phyloP scores from a whole-genome alignment of 345 rosid genomes.

The Combretum micranthum region DNA sequence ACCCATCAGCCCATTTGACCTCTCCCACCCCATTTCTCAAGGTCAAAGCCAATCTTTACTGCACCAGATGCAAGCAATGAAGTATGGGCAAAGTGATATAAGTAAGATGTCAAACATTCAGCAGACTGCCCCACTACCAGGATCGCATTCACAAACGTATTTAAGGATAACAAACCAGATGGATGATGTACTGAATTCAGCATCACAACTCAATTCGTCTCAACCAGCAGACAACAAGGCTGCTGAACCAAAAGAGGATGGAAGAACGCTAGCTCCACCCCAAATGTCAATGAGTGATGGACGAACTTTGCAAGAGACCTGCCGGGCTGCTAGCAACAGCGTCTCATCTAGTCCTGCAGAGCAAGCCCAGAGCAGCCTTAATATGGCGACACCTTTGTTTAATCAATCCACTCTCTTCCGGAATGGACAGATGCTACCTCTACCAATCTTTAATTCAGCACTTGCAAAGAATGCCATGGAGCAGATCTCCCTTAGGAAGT shows the following conservation, averaged over 20 bases:
- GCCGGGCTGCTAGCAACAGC: conserved; percentile 17
- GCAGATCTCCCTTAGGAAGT: conserved; percentile 13
- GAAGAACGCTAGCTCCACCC: conserved; percentile 14
- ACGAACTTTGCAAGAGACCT: conserved; percentile 18
- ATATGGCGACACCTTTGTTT: conserved; percentile 23
- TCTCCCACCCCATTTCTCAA: conserved; percentile 7
- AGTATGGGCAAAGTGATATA: neutral
- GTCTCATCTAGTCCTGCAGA: conserved; percentile 12
- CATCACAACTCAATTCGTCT: conserved; percentile 15
- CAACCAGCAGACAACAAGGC: conserved; percentile 21
- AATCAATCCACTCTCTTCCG: conserved; percentile 30
- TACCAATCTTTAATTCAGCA: conserved; percentile 9
- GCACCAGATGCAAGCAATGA: conserved; percentile 29
- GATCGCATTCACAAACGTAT: conserved; percentile 15
- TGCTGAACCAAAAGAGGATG: conserved; percentile 18
- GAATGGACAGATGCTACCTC: conserved; percentile 34
- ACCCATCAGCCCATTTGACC: conserved; percentile 11
- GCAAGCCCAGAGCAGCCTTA: conserved; percentile 18
- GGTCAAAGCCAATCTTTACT: conserved; percentile 16
- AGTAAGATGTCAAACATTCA: conserved; percentile 8
- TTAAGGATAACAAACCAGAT: conserved; percentile 13
- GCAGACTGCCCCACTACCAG: conserved; percentile 7
- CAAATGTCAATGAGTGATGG: conserved; percentile 11
- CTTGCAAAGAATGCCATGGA: conserved; percentile 9
- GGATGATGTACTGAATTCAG: conserved; percentile 21